A percentile compares a stretch with the other conserved stretches of the same genome.
These are phyloP conservation scores for Cymbopogon citratus DNA, from an alignment of 176 grass and related monocot genomes.

Conservation along the genomic window DNA sequence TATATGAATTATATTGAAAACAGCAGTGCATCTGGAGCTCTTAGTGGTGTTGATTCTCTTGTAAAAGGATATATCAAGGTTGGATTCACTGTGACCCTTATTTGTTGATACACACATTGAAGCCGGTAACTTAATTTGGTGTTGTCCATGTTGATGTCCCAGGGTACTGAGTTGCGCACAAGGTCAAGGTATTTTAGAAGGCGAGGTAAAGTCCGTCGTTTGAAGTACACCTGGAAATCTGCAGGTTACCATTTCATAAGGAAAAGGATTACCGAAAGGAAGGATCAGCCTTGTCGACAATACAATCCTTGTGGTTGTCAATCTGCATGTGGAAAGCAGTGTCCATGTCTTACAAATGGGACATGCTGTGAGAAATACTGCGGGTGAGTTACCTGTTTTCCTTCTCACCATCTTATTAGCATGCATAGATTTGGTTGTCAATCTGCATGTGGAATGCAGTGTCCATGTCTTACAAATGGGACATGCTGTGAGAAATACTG, in stretches of 20 bases:
- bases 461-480: slow-evolving; percentile 70
- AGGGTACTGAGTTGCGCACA: slow-evolving; percentile 66
- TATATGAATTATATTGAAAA: slow-evolving; percentile 83
- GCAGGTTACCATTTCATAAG: slow-evolving; percentile 89
- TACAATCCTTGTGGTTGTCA: slow-evolving; percentile 94
- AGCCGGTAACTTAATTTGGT: slow-evolving; percentile 24
- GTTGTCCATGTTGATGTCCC: slow-evolving; percentile 10
- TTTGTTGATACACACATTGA: slow-evolving; percentile 1
- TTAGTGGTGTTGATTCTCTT: slow-evolving; percentile 66
- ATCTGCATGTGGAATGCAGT: slow-evolving; percentile 88
- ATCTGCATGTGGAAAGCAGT: slow-evolving; percentile 92
- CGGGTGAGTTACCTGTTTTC: slow-evolving; percentile 50
- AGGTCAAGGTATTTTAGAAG: slow-evolving; percentile 83
- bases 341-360: slow-evolving; percentile 75
- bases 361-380: slow-evolving; percentile 99
- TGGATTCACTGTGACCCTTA: not conserved
- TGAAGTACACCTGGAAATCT: slow-evolving; percentile 97
- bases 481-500: slow-evolving; percentile 96
- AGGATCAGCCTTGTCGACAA: slow-evolving; percentile 88
- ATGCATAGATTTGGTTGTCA: slow-evolving; percentile 44
- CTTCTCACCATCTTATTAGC: not conserved
- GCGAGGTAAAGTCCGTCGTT: slow-evolving; percentile 75
- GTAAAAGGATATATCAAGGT: slow-evolving; percentile 94
- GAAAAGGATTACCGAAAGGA: slow-evolving; percentile 93
- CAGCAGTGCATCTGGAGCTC: slow-evolving; percentile 51